A percentile compares a stretch with the other conserved stretches of the same genome.
These are phyloP conservation scores for rapeseed (Brassica napus) DNA, from an alignment of 345 rosid genomes.

Conservation along the genomic window Da-Ae NC_063452.1:21331501-21332000, in stretches of 20 bases:
- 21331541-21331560: neutral
- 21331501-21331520: neutral
- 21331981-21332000: conserved; percentile 33
- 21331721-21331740: conserved; percentile 11
- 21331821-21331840: conserved; percentile 87
- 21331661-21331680: no score
- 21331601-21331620: no score
- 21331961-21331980: conserved; percentile 41
- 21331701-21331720: neutral
- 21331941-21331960: conserved; percentile 6
- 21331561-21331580: no score
- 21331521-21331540: neutral
- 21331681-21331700: no score
- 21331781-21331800: conserved; percentile 57
- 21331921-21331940: conserved; percentile 16
- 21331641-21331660: no score
- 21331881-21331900: conserved; percentile 40
- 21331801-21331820: conserved; percentile 88
- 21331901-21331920: conserved; percentile 33
- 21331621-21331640: no score
- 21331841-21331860: conserved; percentile 79
- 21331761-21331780: neutral
- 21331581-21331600: no score
- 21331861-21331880: conserved; percentile 56
- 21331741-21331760: neutral